Base-by-base conservation (phyloP, 2,329 filamentous ascomycete genomes). In the Balansia obtecta region DNA sequence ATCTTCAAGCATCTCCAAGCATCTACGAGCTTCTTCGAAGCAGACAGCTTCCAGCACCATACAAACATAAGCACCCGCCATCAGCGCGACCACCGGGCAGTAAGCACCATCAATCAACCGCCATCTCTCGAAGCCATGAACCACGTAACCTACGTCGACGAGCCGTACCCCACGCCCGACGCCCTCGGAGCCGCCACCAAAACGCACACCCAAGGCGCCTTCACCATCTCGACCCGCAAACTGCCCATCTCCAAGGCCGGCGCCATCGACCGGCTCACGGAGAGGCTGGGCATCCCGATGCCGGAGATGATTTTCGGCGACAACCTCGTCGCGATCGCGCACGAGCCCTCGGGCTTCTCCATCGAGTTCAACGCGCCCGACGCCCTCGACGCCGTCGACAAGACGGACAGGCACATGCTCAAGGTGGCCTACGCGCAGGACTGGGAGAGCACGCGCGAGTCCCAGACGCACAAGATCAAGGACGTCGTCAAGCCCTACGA, bases 291-390 rank as follows among this genome's bases (percentile, higher is more conserved):
- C 32, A 96, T 98, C 63, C 82, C 91, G 16, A 81, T 91, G 40
- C 93, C 93, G 9, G 93, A 98, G 71, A 98, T 98, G 93, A 98
- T 98, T 57, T 98, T 98, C 64, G 93, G 93, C 54, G 90, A 98
- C 72, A 98, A 98, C 67, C 72, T 85, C 52, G 83, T 95, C 40
- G 71, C 79, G 7, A 76, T 98, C 53, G 74, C 82, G 49, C 88
- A 97, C 69, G 54, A 71, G n/a, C 75, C 77, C 18, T 82, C 77
- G n/a, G 80, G 82, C 43, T 98, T 89, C 88, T 72, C 73, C 43
- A 73, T 97, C 55, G 71, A 76, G 49, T 98, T 97, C 73, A 85
- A 85, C 64, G 86, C 93, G 20, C 86, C 82, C 59, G 88, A 91
- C 63, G 93, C 91, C 22, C 76, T 98, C 55, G 88, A 96, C 67